Evolutionary conservation across 345 rosid species (phyloP).

Genomic region (Combretum micranthum): DNA sequence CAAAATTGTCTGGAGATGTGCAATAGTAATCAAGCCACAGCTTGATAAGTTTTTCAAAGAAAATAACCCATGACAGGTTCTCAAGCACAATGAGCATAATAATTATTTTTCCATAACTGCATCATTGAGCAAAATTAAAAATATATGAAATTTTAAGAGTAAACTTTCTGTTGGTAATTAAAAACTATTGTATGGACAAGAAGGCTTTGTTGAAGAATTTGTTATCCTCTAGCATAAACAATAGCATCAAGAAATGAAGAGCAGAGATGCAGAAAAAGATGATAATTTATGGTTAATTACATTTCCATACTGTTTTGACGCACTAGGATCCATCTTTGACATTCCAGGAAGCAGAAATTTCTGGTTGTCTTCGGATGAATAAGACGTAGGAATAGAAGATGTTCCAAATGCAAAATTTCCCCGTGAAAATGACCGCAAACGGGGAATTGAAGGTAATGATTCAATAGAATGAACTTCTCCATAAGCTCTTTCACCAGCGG

Average conservation of each 20-base stretch:
- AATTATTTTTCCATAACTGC: too few relatives aligned
- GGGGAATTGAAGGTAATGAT: conserved; percentile 46
- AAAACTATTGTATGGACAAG: too few relatives aligned
- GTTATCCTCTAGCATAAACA: too few relatives aligned
- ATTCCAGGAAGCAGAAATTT: conserved; percentile 30
- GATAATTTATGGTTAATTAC: conserved; percentile 23
- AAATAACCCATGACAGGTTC: too few relatives aligned
- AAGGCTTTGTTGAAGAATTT: too few relatives aligned
- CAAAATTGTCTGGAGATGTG: too few relatives aligned
- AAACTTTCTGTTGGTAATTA: too few relatives aligned
- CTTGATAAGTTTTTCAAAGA: too few relatives aligned
- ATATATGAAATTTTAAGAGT: too few relatives aligned
- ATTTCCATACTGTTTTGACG: conserved; percentile 69
- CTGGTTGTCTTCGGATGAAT: conserved; percentile 26
- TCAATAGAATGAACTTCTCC: conserved; percentile 42
- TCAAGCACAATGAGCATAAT: too few relatives aligned
- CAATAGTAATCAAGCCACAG: too few relatives aligned
- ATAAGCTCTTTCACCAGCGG: conserved; percentile 23
- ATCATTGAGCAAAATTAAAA: too few relatives aligned
- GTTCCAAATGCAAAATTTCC: conserved; percentile 40
- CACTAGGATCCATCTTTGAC: conserved; percentile 41
- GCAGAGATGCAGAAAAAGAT: neutral
- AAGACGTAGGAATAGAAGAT: conserved; percentile 32
- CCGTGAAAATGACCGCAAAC: conserved; percentile 42
- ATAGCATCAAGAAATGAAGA: neutral